Conservation (phyloP, 495 filamentous ascomycete genomes). For the Terfezia claveryi region DNA sequence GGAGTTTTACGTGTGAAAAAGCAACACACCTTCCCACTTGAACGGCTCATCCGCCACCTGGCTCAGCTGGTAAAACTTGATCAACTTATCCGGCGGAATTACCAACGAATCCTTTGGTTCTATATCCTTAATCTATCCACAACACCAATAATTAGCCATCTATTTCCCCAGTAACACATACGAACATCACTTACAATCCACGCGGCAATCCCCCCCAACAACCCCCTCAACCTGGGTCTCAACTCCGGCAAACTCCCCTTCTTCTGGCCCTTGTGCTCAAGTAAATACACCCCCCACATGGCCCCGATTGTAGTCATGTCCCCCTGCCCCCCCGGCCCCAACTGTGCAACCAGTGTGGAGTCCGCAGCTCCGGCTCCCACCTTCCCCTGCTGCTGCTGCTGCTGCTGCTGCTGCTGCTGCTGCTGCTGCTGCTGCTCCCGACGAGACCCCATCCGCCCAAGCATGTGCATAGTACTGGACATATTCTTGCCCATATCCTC, state of each 20-base stretch:
- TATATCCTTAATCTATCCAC: conserved; percentile 49
- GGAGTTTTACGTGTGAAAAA: too few relatives aligned
- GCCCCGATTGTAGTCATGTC: conserved; percentile 5
- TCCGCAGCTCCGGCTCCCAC: conserved; percentile 4
- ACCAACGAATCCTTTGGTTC: conserved; percentile 51
- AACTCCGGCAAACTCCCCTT: conserved; percentile 20
- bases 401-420: too few relatives aligned
- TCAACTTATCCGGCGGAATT: conserved; percentile 62
- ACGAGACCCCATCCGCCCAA: background rate
- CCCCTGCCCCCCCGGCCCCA: conserved; percentile 7
- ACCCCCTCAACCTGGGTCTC: conserved; percentile 43
- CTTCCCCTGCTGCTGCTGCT: conserved; percentile 5
- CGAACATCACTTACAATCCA: conserved; percentile 39
- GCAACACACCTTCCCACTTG: conserved; percentile 36
- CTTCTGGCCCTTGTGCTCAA: conserved; percentile 6
- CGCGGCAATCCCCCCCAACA: conserved; percentile 54
- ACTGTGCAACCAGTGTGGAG: conserved; percentile 1
- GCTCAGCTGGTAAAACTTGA: conserved; percentile 50
- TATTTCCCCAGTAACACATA: too few relatives aligned
- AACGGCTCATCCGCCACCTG: conserved; percentile 39
- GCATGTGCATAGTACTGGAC: too few relatives aligned
- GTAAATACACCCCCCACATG: conserved; percentile 12
- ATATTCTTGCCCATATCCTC: too few relatives aligned
- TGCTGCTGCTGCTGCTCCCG: conserved; percentile 1
- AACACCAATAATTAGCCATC: background rate